Percentiles rank a stretch among this genome's conserved stretches.
These are phyloP conservation scores for Ceratocystis papillata DNA, from an alignment of 2,329 filamentous ascomycete genomes.

Conservation along the genomic window DNA sequence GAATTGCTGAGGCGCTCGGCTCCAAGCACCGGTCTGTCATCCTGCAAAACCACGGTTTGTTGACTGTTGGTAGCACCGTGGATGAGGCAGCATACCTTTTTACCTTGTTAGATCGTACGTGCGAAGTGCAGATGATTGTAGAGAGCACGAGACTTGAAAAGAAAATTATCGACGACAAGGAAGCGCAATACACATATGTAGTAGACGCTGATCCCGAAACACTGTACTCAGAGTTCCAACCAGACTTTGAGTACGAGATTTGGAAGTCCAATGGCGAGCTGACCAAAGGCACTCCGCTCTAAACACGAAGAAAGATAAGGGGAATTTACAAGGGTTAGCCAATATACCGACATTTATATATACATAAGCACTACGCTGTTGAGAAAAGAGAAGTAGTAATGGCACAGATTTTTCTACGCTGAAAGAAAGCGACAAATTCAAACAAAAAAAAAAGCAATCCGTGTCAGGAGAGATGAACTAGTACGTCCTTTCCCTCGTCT, in stretches of 20 bases:
- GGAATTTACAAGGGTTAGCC: neutral
- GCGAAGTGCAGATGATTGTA: constrained; percentile 31
- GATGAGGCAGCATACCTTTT: constrained; percentile 58
- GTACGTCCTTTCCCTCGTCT: neutral
- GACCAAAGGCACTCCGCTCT: constrained; percentile 15
- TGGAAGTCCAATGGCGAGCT: constrained; percentile 29
- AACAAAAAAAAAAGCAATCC: neutral
- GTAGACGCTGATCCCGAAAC: constrained; percentile 30
- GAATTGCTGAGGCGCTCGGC: constrained; percentile 49
- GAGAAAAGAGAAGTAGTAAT: neutral
- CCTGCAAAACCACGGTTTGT: constrained; percentile 52
- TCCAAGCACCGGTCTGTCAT: constrained; percentile 42
- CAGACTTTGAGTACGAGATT: constrained; percentile 32
- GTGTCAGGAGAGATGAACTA: neutral
- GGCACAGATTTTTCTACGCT: too few relatives aligned
- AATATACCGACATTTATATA: neutral
- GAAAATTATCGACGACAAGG: constrained; percentile 32
- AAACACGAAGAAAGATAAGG: neutral
- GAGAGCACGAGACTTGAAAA: constrained; percentile 29
- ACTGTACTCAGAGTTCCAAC: constrained; percentile 32
- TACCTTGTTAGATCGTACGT: constrained; percentile 33
- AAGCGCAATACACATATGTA: constrained; percentile 34
- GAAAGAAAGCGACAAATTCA: neutral
- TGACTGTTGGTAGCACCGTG: constrained; percentile 53
- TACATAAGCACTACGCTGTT: neutral